phyloP scores from a whole-genome alignment of 768 basidiomycete species.

The Lactarius deliciosus region DNA sequence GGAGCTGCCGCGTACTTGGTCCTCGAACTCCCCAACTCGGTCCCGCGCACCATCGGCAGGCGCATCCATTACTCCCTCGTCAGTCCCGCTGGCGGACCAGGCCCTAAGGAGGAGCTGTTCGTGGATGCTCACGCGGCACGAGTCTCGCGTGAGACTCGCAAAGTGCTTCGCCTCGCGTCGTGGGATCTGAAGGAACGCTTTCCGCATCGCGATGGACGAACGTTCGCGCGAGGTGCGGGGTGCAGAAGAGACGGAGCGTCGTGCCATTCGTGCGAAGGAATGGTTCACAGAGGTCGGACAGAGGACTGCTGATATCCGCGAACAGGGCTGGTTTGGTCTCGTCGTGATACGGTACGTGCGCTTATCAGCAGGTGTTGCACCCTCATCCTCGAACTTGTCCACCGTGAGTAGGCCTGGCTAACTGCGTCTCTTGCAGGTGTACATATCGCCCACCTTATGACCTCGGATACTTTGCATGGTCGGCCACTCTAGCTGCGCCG shows the following conservation, averaged over 20 bases:
- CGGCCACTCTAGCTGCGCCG: not conserved
- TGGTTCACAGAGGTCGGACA: conserved; percentile 63
- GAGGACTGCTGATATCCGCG: conserved; percentile 45
- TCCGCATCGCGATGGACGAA: conserved; percentile 78
- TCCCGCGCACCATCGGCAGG: conserved; percentile 88
- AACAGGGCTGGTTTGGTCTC: conserved; percentile 24
- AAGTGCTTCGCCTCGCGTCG: conserved; percentile 85
- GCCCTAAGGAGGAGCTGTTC: conserved; percentile 54
- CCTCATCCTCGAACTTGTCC: not conserved
- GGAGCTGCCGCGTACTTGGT: conserved; percentile 80
- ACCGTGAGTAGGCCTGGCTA: not conserved
- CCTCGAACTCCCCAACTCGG: conserved; percentile 81
- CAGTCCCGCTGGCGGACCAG: conserved; percentile 45
- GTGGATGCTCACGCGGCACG: conserved; percentile 67
- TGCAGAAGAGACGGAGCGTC: conserved; percentile 73
- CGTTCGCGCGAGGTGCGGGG: conserved; percentile 70
- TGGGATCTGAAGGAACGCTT: conserved; percentile 91
- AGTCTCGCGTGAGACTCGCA: conserved; percentile 82
- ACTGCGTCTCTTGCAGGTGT: not conserved
- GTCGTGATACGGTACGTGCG: not conserved
- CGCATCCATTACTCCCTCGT: conserved; percentile 69
- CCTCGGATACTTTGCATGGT: not conserved
- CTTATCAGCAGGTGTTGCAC: not conserved
- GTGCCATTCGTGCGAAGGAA: conserved; percentile 65
- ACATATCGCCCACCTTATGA: not conserved